phyloP scores from a whole-genome alignment of 2,329 filamentous ascomycete genomes.

The Talaromyces marneffei region DNA sequence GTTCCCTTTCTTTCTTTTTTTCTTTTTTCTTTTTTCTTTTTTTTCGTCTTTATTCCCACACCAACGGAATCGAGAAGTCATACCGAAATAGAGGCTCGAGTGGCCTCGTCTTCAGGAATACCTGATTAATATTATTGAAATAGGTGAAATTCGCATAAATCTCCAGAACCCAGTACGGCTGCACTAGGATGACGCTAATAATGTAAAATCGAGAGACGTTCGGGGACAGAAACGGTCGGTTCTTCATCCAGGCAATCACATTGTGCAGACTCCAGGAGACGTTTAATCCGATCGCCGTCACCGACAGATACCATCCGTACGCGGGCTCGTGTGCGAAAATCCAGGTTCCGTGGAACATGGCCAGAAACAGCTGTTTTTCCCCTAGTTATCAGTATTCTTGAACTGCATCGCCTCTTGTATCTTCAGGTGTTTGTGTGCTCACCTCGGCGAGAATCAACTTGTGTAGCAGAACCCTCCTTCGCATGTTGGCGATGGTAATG shows the following conservation, averaged over 20 bases:
- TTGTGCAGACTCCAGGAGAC: conserved; percentile 61
- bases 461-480: conserved; percentile 42
- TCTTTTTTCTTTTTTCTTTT: no score
- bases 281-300: conserved; percentile 53
- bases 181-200: conserved; percentile 51
- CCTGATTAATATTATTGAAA: conserved; percentile 51
- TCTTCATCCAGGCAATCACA: conserved; percentile 63
- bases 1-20: background rate
- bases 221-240: conserved; percentile 52
- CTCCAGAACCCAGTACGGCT: conserved; percentile 61
- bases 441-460: conserved; percentile 49
- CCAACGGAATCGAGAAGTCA: background rate
- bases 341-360: conserved; percentile 54
- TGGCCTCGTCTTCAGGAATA: conserved; percentile 53
- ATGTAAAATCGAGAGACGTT: conserved; percentile 53
- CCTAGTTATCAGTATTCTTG: background rate
- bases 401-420: background rate
- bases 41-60: no score
- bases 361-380: conserved; percentile 50
- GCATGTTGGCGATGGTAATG: conserved; percentile 48
- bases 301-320: conserved; percentile 61
- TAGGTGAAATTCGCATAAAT: conserved; percentile 62
- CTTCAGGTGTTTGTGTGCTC: conserved; percentile 3
- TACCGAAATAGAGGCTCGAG: conserved; percentile 56
- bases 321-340: conserved; percentile 51